These are phyloP conservation scores for Endothia cerciana DNA, from an alignment of 2,329 filamentous ascomycete species.

Conservation along the genomic window DNA sequence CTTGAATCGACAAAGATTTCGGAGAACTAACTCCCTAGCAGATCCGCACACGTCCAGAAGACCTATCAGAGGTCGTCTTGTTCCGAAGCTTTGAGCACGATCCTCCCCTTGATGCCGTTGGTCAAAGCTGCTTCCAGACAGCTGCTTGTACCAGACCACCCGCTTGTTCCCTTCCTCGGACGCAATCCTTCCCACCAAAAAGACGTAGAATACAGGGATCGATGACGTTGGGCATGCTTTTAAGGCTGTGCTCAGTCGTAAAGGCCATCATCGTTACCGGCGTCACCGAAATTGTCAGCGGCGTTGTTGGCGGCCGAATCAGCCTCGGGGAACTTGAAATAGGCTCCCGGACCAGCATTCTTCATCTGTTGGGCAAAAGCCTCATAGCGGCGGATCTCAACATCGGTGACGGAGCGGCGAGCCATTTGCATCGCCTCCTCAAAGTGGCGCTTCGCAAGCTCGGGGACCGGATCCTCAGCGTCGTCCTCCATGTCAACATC, in stretches of 20 bases:
- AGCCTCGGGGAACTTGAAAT: slow-evolving; percentile 90
- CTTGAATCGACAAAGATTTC: slow-evolving; percentile 16
- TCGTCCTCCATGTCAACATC: slow-evolving; percentile 84
- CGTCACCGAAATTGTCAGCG: slow-evolving; percentile 75
- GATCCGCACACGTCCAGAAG: slow-evolving; percentile 15
- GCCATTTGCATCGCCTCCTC: slow-evolving; percentile 98
- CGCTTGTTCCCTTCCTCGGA: background rate
- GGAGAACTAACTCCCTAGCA: slow-evolving; percentile 7
- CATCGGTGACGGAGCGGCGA: slow-evolving; percentile 90
- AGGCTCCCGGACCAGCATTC: slow-evolving; percentile 91
- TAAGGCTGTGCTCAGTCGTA: slow-evolving; percentile 71
- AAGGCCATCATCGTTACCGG: slow-evolving; percentile 93
- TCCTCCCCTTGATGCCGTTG: background rate
- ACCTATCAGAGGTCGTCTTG: slow-evolving; percentile 16
- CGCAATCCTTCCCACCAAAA: slow-evolving; percentile 28
- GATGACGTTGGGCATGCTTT: slow-evolving; percentile 30
- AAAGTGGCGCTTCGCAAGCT: slow-evolving; percentile 95
- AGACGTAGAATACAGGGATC: slow-evolving; percentile 52
- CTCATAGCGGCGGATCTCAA: slow-evolving; percentile 98
- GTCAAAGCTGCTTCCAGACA: slow-evolving; percentile 8
- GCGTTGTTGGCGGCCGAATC: slow-evolving; percentile 70
- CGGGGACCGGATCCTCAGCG: slow-evolving; percentile 88
- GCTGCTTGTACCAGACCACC: slow-evolving; percentile 10
- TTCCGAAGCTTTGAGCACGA: slow-evolving; percentile 8
- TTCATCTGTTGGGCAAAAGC: slow-evolving; percentile 99